Conservation (phyloP, 805 yeast genomes). For the Candida ulmi region DNA sequence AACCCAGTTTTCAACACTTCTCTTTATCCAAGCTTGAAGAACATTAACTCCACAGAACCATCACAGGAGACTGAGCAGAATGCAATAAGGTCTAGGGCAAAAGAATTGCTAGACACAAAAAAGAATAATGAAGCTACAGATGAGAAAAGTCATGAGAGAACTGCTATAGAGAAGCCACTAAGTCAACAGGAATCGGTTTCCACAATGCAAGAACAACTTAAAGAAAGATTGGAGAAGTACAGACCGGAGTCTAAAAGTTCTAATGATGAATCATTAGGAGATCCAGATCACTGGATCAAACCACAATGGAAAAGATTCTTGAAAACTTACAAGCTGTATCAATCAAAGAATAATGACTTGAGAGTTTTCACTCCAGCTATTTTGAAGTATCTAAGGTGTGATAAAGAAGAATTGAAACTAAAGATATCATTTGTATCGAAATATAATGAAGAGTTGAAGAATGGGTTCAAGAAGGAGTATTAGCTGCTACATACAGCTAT, state of each 20-base stretch:
- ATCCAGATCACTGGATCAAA: conserved; percentile 6
- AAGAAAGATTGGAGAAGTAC: neutral
- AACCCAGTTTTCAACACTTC: neutral
- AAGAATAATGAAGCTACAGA: too few relatives aligned
- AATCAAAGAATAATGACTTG: conserved; percentile 5
- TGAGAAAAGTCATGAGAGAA: too few relatives aligned
- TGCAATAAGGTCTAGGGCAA: too few relatives aligned
- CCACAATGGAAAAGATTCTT: conserved; percentile 19
- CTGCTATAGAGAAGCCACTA: too few relatives aligned
- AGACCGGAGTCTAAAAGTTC: neutral
- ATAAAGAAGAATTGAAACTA: conserved; percentile 14
- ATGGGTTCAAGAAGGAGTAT: neutral
- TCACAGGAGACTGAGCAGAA: too few relatives aligned
- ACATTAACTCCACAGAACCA: neutral
- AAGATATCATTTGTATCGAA: conserved; percentile 15
- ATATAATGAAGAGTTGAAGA: conserved; percentile 3
- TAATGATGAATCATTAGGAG: conserved; percentile 3
- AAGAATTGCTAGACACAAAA: too few relatives aligned
- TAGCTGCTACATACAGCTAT: neutral
- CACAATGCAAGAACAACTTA: too few relatives aligned
- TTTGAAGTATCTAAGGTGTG: conserved; percentile 14
- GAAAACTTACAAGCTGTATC: conserved; percentile 6
- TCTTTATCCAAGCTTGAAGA: neutral
- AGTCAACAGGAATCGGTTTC: too few relatives aligned
- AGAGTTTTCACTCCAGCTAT: conserved; percentile 8